These are phyloP conservation scores for Cryptosporidium xiaoi DNA, from an alignment of 169 alveolate genomes.

Conservation along the genomic window DNA sequence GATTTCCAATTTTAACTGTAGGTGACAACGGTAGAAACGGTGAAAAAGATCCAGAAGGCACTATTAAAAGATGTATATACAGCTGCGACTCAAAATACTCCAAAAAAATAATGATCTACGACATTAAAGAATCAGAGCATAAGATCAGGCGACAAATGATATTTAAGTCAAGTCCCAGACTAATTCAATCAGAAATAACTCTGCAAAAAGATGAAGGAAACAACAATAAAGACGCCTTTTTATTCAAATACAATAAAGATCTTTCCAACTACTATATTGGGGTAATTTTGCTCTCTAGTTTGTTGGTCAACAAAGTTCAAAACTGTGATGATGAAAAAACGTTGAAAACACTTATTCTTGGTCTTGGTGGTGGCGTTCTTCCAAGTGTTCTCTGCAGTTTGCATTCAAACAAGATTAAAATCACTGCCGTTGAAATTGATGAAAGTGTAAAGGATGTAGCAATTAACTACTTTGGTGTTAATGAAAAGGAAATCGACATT, in stretches of 20 bases:
- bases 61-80: slow-evolving; percentile 5
- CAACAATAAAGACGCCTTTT: no score
- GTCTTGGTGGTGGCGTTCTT: slow-evolving; percentile 62
- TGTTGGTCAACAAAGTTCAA: not conserved
- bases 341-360: slow-evolving; percentile 18
- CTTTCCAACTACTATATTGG: slow-evolving; percentile 65
- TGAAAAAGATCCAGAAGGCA: not conserved
- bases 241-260: slow-evolving; percentile 5
- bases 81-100: slow-evolving; percentile 36
- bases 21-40: not conserved
- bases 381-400: slow-evolving; percentile 25
- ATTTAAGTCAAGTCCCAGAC: slow-evolving; percentile 61
- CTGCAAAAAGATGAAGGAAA: not conserved
- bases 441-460: slow-evolving; percentile 31
- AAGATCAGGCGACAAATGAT: slow-evolving; percentile 39
- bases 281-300: slow-evolving; percentile 32
- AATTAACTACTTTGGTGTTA: slow-evolving; percentile 29
- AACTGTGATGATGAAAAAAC: not conserved
- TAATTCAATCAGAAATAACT: slow-evolving; percentile 53
- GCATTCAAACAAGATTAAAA: not conserved
- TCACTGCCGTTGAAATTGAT: slow-evolving; percentile 58
- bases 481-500: not conserved
- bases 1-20: slow-evolving; percentile 49
- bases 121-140: slow-evolving; percentile 13
- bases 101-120: slow-evolving; percentile 31